A percentile compares a stretch with the other conserved stretches of the same genome.
phyloP scores from a whole-genome alignment of 73 alveolate species.

The Blepharisma japonicum region DNA sequence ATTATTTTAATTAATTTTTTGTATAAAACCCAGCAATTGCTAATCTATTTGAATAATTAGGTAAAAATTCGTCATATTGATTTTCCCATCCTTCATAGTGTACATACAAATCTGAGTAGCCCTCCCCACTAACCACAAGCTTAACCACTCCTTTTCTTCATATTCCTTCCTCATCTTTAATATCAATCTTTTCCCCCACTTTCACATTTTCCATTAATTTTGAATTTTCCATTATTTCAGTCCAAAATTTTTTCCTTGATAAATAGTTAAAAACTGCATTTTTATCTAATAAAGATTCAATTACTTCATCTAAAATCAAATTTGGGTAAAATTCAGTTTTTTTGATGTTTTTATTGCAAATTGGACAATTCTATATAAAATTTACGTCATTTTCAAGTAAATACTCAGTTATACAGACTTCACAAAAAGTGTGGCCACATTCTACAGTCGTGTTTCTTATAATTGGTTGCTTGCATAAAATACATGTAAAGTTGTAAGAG shows the following conservation, averaged over 20 bases:
- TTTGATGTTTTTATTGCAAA: background rate
- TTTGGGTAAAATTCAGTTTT: background rate
- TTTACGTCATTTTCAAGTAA: background rate
- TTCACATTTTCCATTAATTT: background rate
- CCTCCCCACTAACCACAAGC: background rate
- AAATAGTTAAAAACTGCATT: background rate
- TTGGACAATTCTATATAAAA: background rate
- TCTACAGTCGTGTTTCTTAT: background rate
- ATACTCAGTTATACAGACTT: background rate
- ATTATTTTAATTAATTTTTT: background rate
- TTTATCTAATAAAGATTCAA: background rate
- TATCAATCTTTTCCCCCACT: conserved; percentile 20
- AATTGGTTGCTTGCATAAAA: background rate
- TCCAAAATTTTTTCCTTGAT: background rate
- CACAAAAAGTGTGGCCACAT: conserved; percentile 25
- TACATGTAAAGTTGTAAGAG: background rate
- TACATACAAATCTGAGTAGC: background rate
- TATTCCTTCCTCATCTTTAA: background rate
- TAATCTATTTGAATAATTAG: background rate
- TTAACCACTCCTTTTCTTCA: background rate
- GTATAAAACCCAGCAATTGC: conserved; percentile 15
- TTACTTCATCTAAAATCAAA: background rate
- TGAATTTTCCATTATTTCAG: background rate
- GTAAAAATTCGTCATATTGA: background rate
- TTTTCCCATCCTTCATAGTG: conserved; percentile 7